Conservation (phyloP, 176 grass and related monocot genomes). For the Miscanthus lutarioriparius region DNA sequence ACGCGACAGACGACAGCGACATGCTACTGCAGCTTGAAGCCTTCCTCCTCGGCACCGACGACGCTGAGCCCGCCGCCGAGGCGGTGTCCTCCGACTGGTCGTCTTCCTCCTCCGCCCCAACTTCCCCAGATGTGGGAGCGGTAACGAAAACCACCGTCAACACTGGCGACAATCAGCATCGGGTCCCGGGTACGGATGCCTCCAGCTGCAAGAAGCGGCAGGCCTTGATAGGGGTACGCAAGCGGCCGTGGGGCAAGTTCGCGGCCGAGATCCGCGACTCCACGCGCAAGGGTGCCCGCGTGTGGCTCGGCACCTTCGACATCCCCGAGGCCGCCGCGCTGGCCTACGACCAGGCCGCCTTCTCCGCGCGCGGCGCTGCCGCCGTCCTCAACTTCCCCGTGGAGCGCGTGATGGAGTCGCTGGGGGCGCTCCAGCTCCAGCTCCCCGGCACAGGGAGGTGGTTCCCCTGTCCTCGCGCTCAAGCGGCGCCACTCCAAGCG, state of each 20-base stretch:
- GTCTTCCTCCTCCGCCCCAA: too few relatives aligned
- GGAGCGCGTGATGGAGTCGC: constrained; percentile 44
- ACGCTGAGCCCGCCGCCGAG: too few relatives aligned
- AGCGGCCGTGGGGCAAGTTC: constrained; percentile 65
- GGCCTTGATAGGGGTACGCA: constrained; percentile 47
- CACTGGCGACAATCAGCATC: too few relatives aligned
- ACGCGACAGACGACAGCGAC: too few relatives aligned
- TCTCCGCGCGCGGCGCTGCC: constrained; percentile 42
- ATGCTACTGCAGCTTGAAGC: too few relatives aligned
- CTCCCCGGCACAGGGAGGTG: not conserved
- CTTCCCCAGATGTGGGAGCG: too few relatives aligned
- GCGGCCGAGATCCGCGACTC: constrained; percentile 66
- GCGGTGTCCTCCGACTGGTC: too few relatives aligned
- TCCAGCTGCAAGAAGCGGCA: not conserved
- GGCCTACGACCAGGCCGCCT: constrained; percentile 70
- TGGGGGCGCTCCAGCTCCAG: constrained; percentile 1
- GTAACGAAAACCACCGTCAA: too few relatives aligned
- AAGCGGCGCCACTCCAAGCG: not conserved
- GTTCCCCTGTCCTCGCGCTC: not conserved
- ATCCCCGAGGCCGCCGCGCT: constrained; percentile 65
- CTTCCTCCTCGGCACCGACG: too few relatives aligned
- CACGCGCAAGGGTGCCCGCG: constrained; percentile 42
- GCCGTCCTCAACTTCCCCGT: constrained; percentile 56
- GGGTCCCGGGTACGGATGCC: too few relatives aligned
- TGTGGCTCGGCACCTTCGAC: constrained; percentile 82